Evolutionary conservation across 805 yeast species (phyloP).

Genomic region (Candida bentonensis): DNA sequence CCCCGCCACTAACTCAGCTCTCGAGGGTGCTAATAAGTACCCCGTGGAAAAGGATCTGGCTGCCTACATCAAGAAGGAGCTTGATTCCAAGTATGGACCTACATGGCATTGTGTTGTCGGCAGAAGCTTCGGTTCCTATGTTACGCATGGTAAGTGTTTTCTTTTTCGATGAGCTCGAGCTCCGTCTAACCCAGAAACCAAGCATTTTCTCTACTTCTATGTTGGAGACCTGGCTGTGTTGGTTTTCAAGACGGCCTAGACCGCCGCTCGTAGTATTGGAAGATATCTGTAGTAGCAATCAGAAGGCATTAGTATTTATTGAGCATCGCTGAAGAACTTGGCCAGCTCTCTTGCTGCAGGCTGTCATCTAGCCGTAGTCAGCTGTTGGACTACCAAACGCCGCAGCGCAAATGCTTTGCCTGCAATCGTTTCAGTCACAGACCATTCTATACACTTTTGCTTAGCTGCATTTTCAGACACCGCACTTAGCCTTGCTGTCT

Average conservation of each 20-base stretch:
- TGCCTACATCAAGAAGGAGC: constrained; percentile 39
- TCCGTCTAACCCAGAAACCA: constrained; percentile 18
- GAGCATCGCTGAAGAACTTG: too few relatives aligned
- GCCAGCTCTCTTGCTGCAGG: too few relatives aligned
- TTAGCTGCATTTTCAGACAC: too few relatives aligned
- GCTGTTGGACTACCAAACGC: too few relatives aligned
- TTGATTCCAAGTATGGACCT: constrained; percentile 40
- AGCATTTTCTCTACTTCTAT: constrained; percentile 42
- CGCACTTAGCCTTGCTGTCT: too few relatives aligned
- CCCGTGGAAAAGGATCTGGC: constrained; percentile 42
- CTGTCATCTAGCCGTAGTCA: too few relatives aligned
- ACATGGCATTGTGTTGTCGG: constrained; percentile 58
- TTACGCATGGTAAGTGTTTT: constrained; percentile 37
- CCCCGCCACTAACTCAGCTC: constrained; percentile 16
- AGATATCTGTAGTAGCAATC: too few relatives aligned
- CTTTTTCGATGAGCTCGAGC: constrained; percentile 14
- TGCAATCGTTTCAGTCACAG: background rate
- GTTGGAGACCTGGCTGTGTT: constrained; percentile 26
- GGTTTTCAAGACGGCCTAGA: background rate
- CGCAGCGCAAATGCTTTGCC: background rate
- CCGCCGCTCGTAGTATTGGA: background rate
- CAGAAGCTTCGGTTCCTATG: constrained; percentile 44
- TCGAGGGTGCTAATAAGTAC: constrained; percentile 30
- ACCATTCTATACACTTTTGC: too few relatives aligned
- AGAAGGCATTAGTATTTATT: too few relatives aligned